A percentile compares a stretch with the other conserved stretches of the same genome.
phyloP scores from a whole-genome alignment of 805 yeast genomes.

The Kodamaea hsintzibuensis region DNA sequence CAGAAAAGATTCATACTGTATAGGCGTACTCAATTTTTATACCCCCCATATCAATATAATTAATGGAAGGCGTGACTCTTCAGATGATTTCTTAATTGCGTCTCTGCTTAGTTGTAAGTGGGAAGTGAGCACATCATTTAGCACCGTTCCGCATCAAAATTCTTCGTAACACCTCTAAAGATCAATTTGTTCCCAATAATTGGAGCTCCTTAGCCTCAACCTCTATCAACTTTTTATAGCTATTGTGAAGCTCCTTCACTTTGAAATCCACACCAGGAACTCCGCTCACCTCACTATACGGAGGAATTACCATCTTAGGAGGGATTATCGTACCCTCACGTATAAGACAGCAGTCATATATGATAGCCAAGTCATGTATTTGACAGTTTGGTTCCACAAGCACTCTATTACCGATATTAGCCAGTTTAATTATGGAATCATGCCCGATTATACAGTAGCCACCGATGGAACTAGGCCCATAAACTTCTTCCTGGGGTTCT shows the following conservation, averaged over 20 bases:
- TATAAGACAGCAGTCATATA: conserved; percentile 55
- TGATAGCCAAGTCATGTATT: conserved; percentile 35
- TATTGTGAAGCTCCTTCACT: conserved; percentile 26
- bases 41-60: no score
- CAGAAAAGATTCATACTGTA: no score
- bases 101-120: no score
- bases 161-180: no score
- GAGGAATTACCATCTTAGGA: conserved; percentile 47
- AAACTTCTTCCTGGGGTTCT: conserved; percentile 10
- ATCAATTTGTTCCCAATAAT: conserved; percentile 6
- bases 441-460: conserved; percentile 47
- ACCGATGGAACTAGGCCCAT: conserved; percentile 43
- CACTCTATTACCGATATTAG: conserved; percentile 51
- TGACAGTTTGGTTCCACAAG: conserved; percentile 43
- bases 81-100: no score
- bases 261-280: conserved; percentile 34
- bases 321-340: conserved; percentile 44
- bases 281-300: conserved; percentile 49
- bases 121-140: no score
- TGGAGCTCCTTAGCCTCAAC: conserved; percentile 31
- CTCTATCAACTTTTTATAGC: conserved; percentile 40
- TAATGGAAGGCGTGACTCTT: no score
- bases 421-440: conserved; percentile 31
- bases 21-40: no score
- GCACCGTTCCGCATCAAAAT: no score